Conservation (phyloP, 1,284 basidiomycete species). For the Leccinum griseonigrum region DNA sequence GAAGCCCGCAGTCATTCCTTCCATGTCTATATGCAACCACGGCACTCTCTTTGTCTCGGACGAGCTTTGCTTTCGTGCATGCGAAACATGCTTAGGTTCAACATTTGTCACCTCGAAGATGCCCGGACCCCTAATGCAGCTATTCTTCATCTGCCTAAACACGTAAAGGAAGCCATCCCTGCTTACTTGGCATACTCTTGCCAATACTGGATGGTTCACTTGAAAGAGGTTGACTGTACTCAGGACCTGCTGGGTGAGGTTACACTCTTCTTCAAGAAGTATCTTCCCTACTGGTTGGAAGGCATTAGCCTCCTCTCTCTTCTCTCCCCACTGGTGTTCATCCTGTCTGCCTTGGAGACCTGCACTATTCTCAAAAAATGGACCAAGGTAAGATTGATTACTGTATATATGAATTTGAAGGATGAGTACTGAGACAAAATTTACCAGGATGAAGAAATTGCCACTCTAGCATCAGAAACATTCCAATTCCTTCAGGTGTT, state of each 20-base stretch:
- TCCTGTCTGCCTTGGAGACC: neutral
- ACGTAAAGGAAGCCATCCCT: neutral
- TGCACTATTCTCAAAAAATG: neutral
- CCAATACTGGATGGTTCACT: neutral
- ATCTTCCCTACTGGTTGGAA: neutral
- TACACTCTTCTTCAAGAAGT: neutral
- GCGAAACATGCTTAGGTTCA: neutral
- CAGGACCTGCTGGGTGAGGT: neutral
- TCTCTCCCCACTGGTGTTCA: neutral
- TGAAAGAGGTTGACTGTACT: neutral
- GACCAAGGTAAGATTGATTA: neutral
- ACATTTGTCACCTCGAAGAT: neutral
- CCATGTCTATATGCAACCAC: neutral
- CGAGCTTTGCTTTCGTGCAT: neutral
- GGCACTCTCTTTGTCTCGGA: neutral
- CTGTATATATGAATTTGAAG: neutral
- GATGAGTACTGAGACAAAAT: neutral
- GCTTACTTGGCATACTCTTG: neutral
- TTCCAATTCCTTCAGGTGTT: neutral
- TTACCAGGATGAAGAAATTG: neutral
- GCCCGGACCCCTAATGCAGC: neutral
- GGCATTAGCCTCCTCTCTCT: neutral
- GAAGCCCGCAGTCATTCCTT: neutral
- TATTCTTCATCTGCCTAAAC: neutral
- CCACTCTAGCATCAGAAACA: neutral